These are phyloP conservation scores for Lentinus tigrinus DNA, from an alignment of 768 basidiomycete species.

Conservation along the genomic window DNA sequence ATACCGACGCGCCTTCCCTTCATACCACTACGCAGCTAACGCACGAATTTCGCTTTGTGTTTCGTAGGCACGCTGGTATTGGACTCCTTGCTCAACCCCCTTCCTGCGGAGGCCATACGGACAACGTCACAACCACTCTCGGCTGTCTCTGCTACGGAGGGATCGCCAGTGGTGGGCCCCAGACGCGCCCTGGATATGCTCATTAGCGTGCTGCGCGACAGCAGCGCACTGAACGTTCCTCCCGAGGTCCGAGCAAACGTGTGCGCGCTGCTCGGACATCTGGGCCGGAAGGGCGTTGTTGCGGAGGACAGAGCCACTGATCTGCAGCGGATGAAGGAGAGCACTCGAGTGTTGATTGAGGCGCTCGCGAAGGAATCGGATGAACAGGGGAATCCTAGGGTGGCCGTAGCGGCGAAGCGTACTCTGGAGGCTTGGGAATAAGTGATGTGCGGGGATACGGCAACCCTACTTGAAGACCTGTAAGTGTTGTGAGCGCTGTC, in stretches of 20 bases:
- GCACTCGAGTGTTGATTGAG: slow-evolving; percentile 48
- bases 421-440: slow-evolving; percentile 41
- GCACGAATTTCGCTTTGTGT: slow-evolving; percentile 7
- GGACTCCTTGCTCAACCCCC: slow-evolving; percentile 52
- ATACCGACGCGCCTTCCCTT: slow-evolving; percentile 26
- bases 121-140: slow-evolving; percentile 26
- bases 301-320: slow-evolving; percentile 37
- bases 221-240: slow-evolving; percentile 49
- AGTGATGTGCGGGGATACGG: background rate
- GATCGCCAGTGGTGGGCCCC: slow-evolving; percentile 49
- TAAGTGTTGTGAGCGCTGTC: too few relatives aligned
- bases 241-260: slow-evolving; percentile 76
- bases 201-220: slow-evolving; percentile 56
- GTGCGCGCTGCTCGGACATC: slow-evolving; percentile 68
- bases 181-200: slow-evolving; percentile 69
- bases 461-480: too few relatives aligned
- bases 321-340: slow-evolving; percentile 49
- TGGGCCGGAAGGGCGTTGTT: slow-evolving; percentile 52
- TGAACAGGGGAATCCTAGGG: slow-evolving; percentile 34
- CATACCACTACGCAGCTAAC: background rate
- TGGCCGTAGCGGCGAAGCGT: slow-evolving; percentile 40
- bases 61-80: slow-evolving; percentile 59
- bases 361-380: slow-evolving; percentile 35
- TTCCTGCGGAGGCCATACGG: slow-evolving; percentile 39
- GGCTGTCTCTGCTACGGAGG: slow-evolving; percentile 31